Evolutionary conservation across 192 early-diverging fungal species (phyloP).

Genomic region (Dissophora ornata): DNA sequence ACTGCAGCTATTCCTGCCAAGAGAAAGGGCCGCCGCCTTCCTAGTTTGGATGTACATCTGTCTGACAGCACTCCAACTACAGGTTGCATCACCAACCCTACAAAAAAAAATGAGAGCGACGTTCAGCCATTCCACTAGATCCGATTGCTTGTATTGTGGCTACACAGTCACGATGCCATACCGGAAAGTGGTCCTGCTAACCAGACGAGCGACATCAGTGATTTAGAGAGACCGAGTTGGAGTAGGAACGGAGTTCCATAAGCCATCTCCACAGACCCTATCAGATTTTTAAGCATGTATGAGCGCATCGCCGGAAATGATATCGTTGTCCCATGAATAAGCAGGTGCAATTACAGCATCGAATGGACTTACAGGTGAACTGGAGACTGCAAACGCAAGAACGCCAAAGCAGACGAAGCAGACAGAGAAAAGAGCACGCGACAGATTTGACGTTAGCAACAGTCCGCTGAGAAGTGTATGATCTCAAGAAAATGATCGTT

Average conservation of each 20-base stretch:
- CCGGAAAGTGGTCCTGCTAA: conserved; percentile 89
- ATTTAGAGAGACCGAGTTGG: conserved; percentile 82
- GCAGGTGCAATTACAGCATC: not conserved
- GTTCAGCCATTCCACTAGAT: too few species aligned
- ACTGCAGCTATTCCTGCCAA: conserved; percentile 76
- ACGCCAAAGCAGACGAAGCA: not conserved
- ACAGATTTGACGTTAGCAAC: not conserved
- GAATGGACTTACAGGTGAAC: conserved; percentile 69
- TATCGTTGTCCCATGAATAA: conserved; percentile 23
- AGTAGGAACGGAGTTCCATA: conserved; percentile 88
- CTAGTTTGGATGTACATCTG: conserved; percentile 73
- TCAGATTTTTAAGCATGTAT: not conserved
- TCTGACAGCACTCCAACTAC: conserved; percentile 90
- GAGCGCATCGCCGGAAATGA: conserved; percentile 14
- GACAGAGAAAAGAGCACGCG: not conserved
- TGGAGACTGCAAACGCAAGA: conserved; percentile 56
- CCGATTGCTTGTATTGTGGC: too few species aligned
- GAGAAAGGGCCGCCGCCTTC: conserved; percentile 89
- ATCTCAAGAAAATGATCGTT: not conserved
- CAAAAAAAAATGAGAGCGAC: not conserved
- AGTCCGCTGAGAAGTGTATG: too few species aligned
- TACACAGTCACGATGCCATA: conserved; percentile 19
- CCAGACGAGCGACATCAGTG: conserved; percentile 93
- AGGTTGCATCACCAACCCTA: conserved; percentile 81
- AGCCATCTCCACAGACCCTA: conserved; percentile 82